phyloP scores from a whole-genome alignment of 495 filamentous ascomycete species.

The Aspergillus panamensis region DNA sequence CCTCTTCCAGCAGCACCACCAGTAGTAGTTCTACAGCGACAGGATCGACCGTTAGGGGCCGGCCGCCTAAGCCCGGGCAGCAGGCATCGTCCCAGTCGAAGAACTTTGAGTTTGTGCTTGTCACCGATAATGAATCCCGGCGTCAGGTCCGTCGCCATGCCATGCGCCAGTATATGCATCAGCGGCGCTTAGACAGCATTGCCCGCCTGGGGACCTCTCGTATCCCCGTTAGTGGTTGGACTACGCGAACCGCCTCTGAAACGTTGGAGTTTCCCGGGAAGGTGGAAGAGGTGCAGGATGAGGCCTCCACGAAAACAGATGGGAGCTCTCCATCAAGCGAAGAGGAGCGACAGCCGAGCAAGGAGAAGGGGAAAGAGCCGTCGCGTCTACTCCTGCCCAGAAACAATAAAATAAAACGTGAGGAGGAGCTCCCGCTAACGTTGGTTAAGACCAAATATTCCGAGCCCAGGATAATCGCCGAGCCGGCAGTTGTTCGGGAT shows the following conservation, averaged over 20 bases:
- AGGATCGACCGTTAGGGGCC: constrained; percentile 11
- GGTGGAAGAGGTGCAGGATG: constrained; percentile 16
- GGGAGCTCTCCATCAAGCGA: constrained; percentile 6
- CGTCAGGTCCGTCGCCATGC: constrained; percentile 33
- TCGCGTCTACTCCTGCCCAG: constrained; percentile 15
- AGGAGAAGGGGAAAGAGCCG: constrained; percentile 7
- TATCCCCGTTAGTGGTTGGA: constrained; percentile 23
- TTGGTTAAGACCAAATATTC: constrained; percentile 7
- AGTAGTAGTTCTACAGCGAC: constrained; percentile 11
- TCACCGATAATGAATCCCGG: constrained; percentile 30
- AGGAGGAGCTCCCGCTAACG: constrained; percentile 7
- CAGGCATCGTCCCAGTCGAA: constrained; percentile 17
- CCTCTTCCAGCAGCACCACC: neutral
- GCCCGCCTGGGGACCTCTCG: constrained; percentile 27
- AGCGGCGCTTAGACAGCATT: constrained; percentile 30
- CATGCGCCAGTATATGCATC: constrained; percentile 34
- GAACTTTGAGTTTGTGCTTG: constrained; percentile 32
- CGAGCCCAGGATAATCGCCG: constrained; percentile 14
- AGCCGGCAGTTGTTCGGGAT: constrained; percentile 16
- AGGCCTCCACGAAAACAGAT: neutral
- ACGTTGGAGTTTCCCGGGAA: constrained; percentile 11
- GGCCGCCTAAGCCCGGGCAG: constrained; percentile 10
- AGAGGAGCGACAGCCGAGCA: constrained; percentile 4
- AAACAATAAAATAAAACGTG: constrained; percentile 16
- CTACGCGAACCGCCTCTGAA: constrained; percentile 14